A percentile compares a stretch with the other conserved stretches of the same genome.
Conservation (phyloP, 139 green algal genomes). For the Asterochloris erici region DNA sequence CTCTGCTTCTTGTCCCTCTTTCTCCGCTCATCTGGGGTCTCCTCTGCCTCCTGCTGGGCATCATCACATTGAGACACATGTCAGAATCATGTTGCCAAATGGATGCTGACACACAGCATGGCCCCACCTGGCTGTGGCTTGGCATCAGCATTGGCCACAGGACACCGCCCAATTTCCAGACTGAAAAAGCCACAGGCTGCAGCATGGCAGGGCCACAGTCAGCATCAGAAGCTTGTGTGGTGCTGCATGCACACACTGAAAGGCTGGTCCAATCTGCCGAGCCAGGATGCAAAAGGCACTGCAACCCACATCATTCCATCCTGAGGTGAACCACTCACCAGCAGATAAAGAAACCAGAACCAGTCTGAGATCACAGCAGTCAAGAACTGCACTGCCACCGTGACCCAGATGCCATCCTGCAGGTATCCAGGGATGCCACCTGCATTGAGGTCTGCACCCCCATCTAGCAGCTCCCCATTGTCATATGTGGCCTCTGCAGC, state of each 20-base stretch:
- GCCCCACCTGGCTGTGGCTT: no score
- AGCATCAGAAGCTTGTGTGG: no score
- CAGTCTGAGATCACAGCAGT: conserved; percentile 34
- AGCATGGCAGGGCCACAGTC: no score
- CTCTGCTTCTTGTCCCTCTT: conserved; percentile 50
- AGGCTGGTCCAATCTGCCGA: no score
- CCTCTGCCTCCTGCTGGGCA: not conserved
- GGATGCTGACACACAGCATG: not conserved
- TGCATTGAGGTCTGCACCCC: conserved; percentile 62
- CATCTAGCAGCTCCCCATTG: conserved; percentile 58
- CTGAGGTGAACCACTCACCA: conserved; percentile 19
- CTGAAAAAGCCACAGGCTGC: no score
- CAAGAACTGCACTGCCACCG: conserved; percentile 50
- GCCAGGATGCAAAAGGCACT: no score
- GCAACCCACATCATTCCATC: not conserved
- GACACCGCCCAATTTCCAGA: no score
- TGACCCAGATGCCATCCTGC: conserved; percentile 73
- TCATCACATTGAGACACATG: not conserved
- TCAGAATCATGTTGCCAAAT: not conserved
- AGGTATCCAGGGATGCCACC: conserved; percentile 64
- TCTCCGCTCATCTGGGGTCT: conserved; percentile 28
- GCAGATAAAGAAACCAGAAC: conserved; percentile 51
- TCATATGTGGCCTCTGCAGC: conserved; percentile 45
- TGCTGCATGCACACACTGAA: no score
- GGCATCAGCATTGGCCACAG: no score